Evolutionary conservation across 176 grass and related monocot genomes (phyloP).

Genomic region (Carex cristatella): DNA sequence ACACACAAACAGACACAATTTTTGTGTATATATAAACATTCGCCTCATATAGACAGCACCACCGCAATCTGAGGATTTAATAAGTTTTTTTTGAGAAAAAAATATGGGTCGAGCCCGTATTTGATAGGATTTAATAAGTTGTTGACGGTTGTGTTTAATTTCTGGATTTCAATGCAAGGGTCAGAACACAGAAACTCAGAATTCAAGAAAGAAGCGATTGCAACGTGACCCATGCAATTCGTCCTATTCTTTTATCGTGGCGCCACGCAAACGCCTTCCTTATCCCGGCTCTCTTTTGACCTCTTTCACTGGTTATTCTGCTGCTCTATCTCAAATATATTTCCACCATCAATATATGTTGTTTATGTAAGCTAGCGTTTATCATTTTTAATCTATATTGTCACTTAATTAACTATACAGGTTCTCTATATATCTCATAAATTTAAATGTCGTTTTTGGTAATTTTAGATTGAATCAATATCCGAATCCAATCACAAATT

Average conservation of each 20-base stretch:
- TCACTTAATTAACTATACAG: too few relatives aligned
- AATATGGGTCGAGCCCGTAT: too few relatives aligned
- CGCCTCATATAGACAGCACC: background rate
- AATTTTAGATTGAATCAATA: background rate
- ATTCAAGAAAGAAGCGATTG: background rate
- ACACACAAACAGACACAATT: too few relatives aligned
- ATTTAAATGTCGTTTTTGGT: background rate
- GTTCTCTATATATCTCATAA: too few relatives aligned
- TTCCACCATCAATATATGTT: background rate
- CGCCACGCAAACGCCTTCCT: slow-evolving; percentile 15
- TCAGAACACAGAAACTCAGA: background rate
- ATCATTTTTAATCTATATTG: too few relatives aligned
- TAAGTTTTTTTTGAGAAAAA: background rate
- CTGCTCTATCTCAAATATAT: background rate
- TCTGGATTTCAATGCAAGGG: background rate
- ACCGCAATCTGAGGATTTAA: background rate
- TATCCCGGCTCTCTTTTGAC: background rate
- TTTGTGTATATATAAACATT: too few relatives aligned
- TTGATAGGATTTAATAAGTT: background rate
- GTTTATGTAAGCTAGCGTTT: too few relatives aligned
- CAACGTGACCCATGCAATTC: slow-evolving; percentile 5
- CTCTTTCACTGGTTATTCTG: slow-evolving; percentile 13
- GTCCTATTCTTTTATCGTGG: slow-evolving; percentile 22
- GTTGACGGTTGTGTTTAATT: background rate
- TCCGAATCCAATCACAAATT: background rate